These are phyloP conservation scores for Penicillium janthinellum DNA, from an alignment of 2,329 filamentous ascomycete species.

Conservation along the genomic window DNA sequence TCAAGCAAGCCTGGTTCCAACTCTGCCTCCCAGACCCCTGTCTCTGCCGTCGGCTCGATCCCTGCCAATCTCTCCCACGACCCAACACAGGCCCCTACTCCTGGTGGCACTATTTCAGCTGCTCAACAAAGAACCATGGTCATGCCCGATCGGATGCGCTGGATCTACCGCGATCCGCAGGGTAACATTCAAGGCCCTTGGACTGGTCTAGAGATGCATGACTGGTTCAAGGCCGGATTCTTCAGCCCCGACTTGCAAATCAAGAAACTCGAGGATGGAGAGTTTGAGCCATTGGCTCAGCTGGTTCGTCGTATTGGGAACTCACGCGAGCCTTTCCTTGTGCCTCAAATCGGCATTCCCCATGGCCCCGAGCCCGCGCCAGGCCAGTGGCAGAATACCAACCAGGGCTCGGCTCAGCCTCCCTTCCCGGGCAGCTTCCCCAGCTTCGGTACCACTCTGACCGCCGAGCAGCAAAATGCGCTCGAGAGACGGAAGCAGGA, in stretches of 20 bases:
- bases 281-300: constrained; percentile 94
- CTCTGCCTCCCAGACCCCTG: constrained; percentile 39
- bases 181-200: constrained; percentile 91
- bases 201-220: constrained; percentile 97
- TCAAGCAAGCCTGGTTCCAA: constrained; percentile 33
- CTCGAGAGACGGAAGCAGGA: constrained; percentile 95
- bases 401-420: constrained; percentile 69
- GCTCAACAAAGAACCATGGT: constrained; percentile 86
- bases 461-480: constrained; percentile 97
- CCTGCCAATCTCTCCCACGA: constrained; percentile 36
- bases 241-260: constrained; percentile 94
- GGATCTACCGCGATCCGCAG: constrained; percentile 96
- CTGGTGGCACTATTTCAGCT: constrained; percentile 63
- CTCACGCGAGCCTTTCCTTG: constrained; percentile 93
- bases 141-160: constrained; percentile 98
- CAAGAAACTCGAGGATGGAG: constrained; percentile 88
- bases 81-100: constrained; percentile 35
- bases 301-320: constrained; percentile 95
- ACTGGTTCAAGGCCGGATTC: constrained; percentile 99
- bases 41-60: constrained; percentile 39
- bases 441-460: constrained; percentile 89
- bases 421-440: constrained; percentile 93
- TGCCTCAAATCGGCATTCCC: constrained; percentile 92
- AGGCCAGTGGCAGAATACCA: constrained; percentile 53
- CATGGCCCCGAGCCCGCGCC: constrained; percentile 71